Evolutionary conservation across 1,139 yeast species (phyloP), one percentile per base, ranked within the genome.

Genomic region (Nakaseomyces kungkrabaensis): DNA sequence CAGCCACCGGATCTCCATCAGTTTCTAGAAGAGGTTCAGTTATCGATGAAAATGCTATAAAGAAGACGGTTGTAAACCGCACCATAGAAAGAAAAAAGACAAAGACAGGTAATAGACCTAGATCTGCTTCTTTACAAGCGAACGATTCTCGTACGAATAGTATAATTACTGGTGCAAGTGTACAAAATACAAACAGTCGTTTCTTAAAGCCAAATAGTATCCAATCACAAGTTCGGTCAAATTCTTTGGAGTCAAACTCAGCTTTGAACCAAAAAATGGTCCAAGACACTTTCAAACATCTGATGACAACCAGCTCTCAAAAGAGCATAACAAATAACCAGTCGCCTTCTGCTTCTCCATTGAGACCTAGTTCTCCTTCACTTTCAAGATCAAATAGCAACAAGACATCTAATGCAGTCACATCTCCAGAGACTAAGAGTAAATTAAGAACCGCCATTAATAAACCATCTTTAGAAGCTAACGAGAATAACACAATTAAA

Each of bases 121-220:
- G 68, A 42, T 63, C 68, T 6, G 54, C 64, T 1, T 65, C 68
- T 3, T 52, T 64, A 32, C 68, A 65, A 52, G 54, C 66, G 2
- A 38, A 52, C 22, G 45, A 43, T 26, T 38, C 33, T 24, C 47
- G 17, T 8, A 10, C 37, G 4, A 43, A 9, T 17, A 43, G 17
- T 11, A 34, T 24, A 10, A 22, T 37, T 36, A 42, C 25, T n/a
- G 13, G 33, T 29, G 10, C n/a, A 5, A 25, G 34, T 7, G 29
- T 6, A 7, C 33, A n/a, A 13, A 27, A 5, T 6, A 27, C 9
- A 5, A 41, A 25, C n/a, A 29, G 13, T 11, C 33, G 44, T 13
- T 41, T 41, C 5, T 5, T 29, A n/a, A 41, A 41, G n/a, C 44
- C 44, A n/a, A 38, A 29, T 26, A 46, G 43, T 24, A 40, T 34